Conservation (phyloP, 805 yeast genomes). For the Maudiozyma bulderi region DNA sequence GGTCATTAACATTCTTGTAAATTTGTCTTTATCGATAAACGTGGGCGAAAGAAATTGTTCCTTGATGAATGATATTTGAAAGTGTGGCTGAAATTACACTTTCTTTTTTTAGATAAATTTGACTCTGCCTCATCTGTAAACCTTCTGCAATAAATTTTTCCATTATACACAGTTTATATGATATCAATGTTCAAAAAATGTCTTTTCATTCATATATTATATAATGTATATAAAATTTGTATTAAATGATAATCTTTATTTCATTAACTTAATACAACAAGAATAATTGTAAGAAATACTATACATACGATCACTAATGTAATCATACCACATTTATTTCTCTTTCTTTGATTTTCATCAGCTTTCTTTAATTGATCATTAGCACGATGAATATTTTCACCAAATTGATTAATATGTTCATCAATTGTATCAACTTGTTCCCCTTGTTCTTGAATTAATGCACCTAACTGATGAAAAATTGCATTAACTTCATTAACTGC, state of each 20-base stretch:
- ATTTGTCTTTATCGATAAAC: too few relatives aligned
- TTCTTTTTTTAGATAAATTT: too few relatives aligned
- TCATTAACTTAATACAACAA: constrained; percentile 31
- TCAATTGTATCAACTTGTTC: constrained; percentile 76
- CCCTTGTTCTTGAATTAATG: constrained; percentile 76
- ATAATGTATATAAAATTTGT: background rate
- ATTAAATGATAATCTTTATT: background rate
- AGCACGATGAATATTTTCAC: constrained; percentile 60
- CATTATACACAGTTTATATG: too few relatives aligned
- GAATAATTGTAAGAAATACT: constrained; percentile 46
- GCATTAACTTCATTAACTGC: constrained; percentile 81
- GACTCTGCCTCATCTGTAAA: too few relatives aligned
- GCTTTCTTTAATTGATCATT: constrained; percentile 63
- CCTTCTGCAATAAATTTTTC: too few relatives aligned
- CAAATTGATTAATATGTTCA: constrained; percentile 58
- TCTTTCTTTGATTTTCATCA: constrained; percentile 58
- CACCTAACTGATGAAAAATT: constrained; percentile 72
- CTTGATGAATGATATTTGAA: too few relatives aligned
- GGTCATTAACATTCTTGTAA: too few relatives aligned
- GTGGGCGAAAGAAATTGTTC: too few relatives aligned
- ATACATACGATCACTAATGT: constrained; percentile 49
- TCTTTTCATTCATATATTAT: background rate
- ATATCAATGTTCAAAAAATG: too few relatives aligned
- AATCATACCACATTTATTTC: constrained; percentile 67
- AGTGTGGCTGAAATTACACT: too few relatives aligned